Evolutionary conservation across 192 early-diverging fungal genomes (phyloP), one percentile per base, ranked within the genome.

Genomic region (Dispira simplex): DNA sequence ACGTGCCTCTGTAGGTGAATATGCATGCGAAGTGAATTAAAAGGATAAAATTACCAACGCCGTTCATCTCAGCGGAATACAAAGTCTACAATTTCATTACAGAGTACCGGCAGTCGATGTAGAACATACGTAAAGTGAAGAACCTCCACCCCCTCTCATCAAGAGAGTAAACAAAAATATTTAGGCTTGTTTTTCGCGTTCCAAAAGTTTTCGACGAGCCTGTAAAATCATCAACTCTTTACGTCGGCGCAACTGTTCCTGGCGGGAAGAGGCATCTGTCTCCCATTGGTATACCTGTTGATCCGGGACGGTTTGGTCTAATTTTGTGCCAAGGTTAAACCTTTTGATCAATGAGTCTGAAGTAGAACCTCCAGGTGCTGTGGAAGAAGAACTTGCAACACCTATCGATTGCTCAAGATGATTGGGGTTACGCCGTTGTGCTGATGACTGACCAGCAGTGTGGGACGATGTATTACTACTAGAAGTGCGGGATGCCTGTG

Each of bases 181-280:
- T 39, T 6, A 39, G 32, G 32, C 3, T 39, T 39, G 32, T 39
- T 39, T 39, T 39, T 39, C 32, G 3, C 6, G 32, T 39, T 39
- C 6, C 32, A 39, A 39, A 27, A 70, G 79, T 65, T 80, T 85
- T 83, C 80, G 77, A 71, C 83, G 82, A 26, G 85, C 85, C 66
- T 84, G 80, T 26, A 81, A 64, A 20, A 87, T 71, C 85, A 87
- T 87, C 51, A 71, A 76, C 62, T 85, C 83, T 68, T 87, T 87
- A 64, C 83, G 77, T 39, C 73, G 75, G 66, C 76, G 76, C 44
- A 87, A 73, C 46, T 80, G 75, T 26, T 81, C 74, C 65, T 85
- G 81, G 46, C 85, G 65, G 60, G 74, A 83, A 14, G 78, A 72
- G 20, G 81, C 72, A 49, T 71, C 79, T 9, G 65, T 64, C 60